Evolutionary conservation across 306 rosid species (phyloP).

Genomic region (Argentina anserina): DNA sequence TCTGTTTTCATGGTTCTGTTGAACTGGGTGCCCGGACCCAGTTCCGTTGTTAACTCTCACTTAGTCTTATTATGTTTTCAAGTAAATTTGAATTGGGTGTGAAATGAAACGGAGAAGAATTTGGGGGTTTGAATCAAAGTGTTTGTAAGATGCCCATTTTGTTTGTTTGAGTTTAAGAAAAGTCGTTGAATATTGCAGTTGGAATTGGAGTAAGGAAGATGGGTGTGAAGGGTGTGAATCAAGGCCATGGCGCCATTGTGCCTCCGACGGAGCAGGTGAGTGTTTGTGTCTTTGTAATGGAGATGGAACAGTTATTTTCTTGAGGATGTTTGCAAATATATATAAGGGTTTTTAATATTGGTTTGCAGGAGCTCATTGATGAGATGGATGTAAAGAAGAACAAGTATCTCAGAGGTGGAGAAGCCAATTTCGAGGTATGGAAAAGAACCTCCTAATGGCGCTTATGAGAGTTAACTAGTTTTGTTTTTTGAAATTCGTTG

Average conservation of each 20-base stretch:
- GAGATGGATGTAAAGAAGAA: constrained; percentile 52
- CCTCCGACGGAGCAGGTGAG: constrained; percentile 17
- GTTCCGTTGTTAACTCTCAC: neutral
- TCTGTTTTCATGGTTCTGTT: too few species aligned
- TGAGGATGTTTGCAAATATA: too few species aligned
- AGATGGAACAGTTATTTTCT: neutral
- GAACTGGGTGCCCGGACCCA: neutral
- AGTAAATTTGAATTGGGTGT: neutral
- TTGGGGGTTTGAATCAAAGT: neutral
- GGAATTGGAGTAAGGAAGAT: constrained; percentile 11
- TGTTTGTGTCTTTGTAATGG: neutral
- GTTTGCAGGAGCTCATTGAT: constrained; percentile 45
- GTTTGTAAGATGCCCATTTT: neutral
- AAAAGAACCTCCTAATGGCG: too few species aligned
- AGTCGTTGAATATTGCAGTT: neutral
- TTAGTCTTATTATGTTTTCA: too few species aligned
- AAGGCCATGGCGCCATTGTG: constrained; percentile 11
- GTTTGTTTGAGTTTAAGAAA: neutral
- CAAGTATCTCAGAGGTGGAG: constrained; percentile 82
- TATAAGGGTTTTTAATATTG: neutral
- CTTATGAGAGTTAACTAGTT: too few species aligned
- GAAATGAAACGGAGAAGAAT: neutral
- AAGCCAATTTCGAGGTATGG: constrained; percentile 63
- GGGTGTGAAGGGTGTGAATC: constrained; percentile 22
- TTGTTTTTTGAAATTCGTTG: neutral